A percentile compares a stretch with the other conserved stretches of the same genome.
phyloP scores from a whole-genome alignment of 306 rosid species.

The Cucumis melo region DNA sequence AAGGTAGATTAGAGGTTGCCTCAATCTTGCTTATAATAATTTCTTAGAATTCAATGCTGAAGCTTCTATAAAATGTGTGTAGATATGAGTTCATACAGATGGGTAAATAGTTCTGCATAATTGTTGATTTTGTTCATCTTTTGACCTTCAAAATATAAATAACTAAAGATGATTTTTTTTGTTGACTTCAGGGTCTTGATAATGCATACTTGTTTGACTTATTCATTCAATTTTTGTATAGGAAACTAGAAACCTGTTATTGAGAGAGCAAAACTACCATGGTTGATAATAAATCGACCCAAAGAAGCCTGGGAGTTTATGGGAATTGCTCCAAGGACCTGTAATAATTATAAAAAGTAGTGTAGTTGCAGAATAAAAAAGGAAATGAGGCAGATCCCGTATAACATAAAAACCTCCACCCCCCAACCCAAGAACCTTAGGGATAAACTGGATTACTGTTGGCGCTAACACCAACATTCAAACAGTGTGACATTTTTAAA shows the following conservation, averaged over 20 bases:
- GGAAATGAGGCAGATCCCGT: not conserved
- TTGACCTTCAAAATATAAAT: not conserved
- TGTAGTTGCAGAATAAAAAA: not conserved
- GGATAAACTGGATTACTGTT: not conserved
- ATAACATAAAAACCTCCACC: not conserved
- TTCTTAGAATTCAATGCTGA: not conserved
- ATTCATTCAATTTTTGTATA: not conserved
- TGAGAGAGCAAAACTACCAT: not conserved
- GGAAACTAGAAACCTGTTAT: not conserved
- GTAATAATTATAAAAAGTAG: not conserved
- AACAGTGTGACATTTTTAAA: not conserved
- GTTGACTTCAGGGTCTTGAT: not conserved
- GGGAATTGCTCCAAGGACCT: not conserved
- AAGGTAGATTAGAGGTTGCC: not conserved
- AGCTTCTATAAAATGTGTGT: not conserved
- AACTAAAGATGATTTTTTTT: not conserved
- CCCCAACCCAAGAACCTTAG: too few species aligned
- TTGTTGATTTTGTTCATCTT: not conserved
- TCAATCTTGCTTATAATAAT: not conserved
- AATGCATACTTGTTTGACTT: not conserved
- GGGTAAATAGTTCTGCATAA: not conserved
- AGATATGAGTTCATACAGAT: not conserved
- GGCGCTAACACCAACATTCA: not conserved
- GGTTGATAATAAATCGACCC: not conserved
- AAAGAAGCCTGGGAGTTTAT: not conserved